Percentiles rank a stretch among this genome's conserved stretches.
These are phyloP conservation scores for Goffeauzyma gilvescens DNA, from an alignment of 768 basidiomycete species.

Conservation along the genomic window DNA sequence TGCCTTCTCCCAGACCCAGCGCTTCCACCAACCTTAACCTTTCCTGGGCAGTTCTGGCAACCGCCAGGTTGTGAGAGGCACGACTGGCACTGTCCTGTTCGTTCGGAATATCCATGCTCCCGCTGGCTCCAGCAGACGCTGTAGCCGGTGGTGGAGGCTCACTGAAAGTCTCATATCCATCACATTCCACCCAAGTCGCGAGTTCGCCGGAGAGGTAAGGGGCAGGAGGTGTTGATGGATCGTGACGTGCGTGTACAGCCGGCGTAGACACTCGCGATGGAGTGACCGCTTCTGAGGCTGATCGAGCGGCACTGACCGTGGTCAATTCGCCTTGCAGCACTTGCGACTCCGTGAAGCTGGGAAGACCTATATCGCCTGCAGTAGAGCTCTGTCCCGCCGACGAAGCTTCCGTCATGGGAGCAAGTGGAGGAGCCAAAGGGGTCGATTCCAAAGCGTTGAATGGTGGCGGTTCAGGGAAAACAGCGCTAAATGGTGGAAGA, in stretches of 20 bases:
- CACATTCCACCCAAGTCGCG: constrained; percentile 18
- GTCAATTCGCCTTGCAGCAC: constrained; percentile 7
- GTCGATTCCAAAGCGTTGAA: constrained; percentile 16
- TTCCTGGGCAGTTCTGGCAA: background rate
- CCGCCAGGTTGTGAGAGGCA: background rate
- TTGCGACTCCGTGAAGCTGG: constrained; percentile 19
- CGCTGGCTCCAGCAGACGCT: constrained; percentile 22
- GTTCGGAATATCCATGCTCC: constrained; percentile 28
- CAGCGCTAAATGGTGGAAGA: too few relatives aligned
- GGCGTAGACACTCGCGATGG: background rate
- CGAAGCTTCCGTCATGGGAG: too few relatives aligned
- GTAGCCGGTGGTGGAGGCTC: constrained; percentile 22
- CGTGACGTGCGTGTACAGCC: background rate
- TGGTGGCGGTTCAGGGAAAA: constrained; percentile 19
- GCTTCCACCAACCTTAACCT: constrained; percentile 23
- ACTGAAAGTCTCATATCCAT: constrained; percentile 31
- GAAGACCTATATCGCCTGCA: constrained; percentile 11
- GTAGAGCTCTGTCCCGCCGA: constrained; percentile 1
- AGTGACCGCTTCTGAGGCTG: background rate
- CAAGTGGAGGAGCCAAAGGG: background rate
- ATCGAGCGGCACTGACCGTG: background rate
- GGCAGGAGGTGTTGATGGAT: constrained; percentile 1
- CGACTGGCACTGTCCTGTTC: background rate
- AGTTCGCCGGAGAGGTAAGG: constrained; percentile 5
- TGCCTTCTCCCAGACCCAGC: constrained; percentile 29